Base-by-base conservation (phyloP, 2,329 filamentous ascomycete genomes). In the Epichloe glyceriae region DNA sequence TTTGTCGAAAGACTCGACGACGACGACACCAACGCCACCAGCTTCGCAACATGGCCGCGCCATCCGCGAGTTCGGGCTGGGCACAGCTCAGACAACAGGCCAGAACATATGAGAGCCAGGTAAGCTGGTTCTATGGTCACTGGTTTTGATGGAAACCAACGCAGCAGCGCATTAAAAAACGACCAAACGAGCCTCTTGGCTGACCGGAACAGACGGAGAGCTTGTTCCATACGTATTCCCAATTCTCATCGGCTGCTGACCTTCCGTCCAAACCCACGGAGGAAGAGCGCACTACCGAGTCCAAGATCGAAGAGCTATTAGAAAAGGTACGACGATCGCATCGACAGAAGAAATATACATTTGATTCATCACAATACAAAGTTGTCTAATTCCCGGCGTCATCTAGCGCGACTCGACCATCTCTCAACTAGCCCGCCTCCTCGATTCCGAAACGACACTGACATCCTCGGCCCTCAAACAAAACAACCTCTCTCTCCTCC, bases 381-480 rank as follows among this genome's bases (percentile, higher is more conserved):
- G 19, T 12, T 22, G n/a, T 42, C 46, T 41, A 12, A 48, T n/a
- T 4, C 45, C 19, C 14, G 22, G n/a, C 19, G 17, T 17, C 11
- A 17, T 34, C 8, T 19, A 95, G 88, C 85, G 93, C 63, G 88
- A 95, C 64, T 73, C 76, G 43, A 79, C 93, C 49, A 83, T 97
- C 63, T 71, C 76, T 53, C 88, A 96, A 68, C 85, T 98, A 51
- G 74, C 83, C 58, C 87, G 91, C 52, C 83, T 96, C 50, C 86
- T 97, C 59, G 91, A 97, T 72, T 95, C 90, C 51, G 91, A 97
- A 75, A 82, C 89, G 20, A 77, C 83, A 51, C 80, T 94, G 53
- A 88, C 86, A 47, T 84, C 89, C 43, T 97, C 91, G 38, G 89
- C 90, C 51, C 79, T 95, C n/a, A 97, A 97, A 70, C 90, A 95